A percentile compares a stretch with the other conserved stretches of the same genome.
Conservation (phyloP, 2,329 filamentous ascomycete species). For the Botryotinia convoluta region DNA sequence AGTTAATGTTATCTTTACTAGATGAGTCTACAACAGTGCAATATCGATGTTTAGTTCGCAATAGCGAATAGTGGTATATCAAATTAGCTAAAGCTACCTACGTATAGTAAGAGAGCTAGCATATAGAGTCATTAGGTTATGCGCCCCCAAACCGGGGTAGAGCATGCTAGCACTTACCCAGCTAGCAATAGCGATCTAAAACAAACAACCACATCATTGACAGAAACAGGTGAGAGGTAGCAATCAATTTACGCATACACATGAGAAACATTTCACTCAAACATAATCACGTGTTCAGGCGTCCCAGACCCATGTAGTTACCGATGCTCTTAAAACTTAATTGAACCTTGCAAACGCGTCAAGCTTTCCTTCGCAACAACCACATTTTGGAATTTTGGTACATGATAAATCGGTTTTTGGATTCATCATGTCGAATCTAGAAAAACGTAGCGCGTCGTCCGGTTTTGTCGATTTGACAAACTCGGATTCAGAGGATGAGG, state of each 20-base stretch:
- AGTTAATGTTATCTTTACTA: background rate
- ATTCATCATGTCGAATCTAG: constrained; percentile 5
- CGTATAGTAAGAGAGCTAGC: background rate
- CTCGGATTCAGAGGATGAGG: constrained; percentile 36
- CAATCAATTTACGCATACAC: background rate
- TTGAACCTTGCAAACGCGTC: constrained; percentile 6
- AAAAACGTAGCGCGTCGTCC: constrained; percentile 40
- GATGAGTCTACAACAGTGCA: background rate
- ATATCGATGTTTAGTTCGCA: background rate
- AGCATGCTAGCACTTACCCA: background rate
- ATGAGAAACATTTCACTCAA: background rate
- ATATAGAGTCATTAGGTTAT: background rate
- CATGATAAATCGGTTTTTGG: background rate
- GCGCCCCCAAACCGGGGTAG: background rate
- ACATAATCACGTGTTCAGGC: background rate
- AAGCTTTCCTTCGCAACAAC: background rate
- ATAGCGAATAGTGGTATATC: background rate
- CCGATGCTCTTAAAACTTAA: background rate
- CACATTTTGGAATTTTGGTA: background rate
- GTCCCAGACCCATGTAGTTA: background rate
- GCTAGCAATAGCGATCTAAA: background rate
- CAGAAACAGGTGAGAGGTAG: background rate
- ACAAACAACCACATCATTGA: background rate
- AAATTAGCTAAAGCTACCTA: background rate
- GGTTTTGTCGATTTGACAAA: constrained; percentile 46